Evolutionary conservation across 805 yeast genomes (phyloP).

Genomic region (Kodamaea leandrae): DNA sequence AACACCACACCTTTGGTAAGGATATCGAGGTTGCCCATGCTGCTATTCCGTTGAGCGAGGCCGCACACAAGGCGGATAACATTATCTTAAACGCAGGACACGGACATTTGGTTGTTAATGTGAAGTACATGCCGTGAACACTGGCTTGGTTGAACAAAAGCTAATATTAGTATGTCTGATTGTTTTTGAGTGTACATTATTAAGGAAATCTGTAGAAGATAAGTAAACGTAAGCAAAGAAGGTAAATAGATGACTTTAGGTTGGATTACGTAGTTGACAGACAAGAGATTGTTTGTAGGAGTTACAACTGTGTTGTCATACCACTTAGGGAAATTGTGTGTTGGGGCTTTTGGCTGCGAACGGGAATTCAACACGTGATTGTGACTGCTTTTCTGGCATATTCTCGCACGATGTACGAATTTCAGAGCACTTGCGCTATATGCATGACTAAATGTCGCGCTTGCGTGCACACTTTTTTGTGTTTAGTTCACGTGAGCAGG

Average conservation of each 20-base stretch:
- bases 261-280: too few species aligned
- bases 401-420: conserved; percentile 1
- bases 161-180: too few species aligned
- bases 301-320: too few species aligned
- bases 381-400: conserved; percentile 3
- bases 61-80: conserved; percentile 45
- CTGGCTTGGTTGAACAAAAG: too few species aligned
- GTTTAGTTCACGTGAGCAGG: not conserved
- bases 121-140: conserved; percentile 21
- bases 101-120: conserved; percentile 43
- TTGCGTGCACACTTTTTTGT: not conserved
- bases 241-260: too few species aligned
- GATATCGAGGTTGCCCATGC: conserved; percentile 62
- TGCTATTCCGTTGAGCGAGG: conserved; percentile 50
- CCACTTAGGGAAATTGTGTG: too few species aligned
- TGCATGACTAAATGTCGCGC: conserved; percentile 5
- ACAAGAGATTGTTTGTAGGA: too few species aligned
- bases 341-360: conserved; percentile 1
- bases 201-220: not conserved
- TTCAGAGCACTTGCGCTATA: conserved; percentile 4
- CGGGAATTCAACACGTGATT: conserved; percentile 1
- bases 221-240: too few species aligned
- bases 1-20: conserved; percentile 73
- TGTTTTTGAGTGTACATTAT: not conserved
- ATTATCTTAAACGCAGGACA: conserved; percentile 33